phyloP scores from a whole-genome alignment of 768 basidiomycete genomes.

The Mycena rosella region DNA sequence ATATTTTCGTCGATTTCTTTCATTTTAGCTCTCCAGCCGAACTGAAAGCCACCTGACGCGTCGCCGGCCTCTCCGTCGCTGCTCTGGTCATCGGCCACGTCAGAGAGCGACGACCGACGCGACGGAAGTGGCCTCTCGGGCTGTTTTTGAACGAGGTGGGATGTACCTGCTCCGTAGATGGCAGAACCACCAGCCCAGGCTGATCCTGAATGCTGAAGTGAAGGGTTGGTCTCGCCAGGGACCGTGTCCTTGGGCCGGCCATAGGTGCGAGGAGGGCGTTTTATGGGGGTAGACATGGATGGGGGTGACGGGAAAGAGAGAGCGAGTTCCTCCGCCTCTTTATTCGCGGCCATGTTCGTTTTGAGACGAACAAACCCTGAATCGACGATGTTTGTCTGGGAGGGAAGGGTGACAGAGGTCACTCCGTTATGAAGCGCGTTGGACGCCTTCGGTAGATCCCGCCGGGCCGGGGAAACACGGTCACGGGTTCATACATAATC shows the following conservation, averaged over 20 bases:
- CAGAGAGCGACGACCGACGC: conserved; percentile 21
- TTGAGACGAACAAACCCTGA: too few species aligned
- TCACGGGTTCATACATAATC: too few species aligned
- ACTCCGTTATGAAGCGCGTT: background rate
- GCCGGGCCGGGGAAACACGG: too few species aligned
- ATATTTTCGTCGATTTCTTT: conserved; percentile 24
- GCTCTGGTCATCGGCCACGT: conserved; percentile 28
- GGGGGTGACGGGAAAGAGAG: background rate
- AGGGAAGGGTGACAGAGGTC: too few species aligned
- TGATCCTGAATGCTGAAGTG: conserved; percentile 10
- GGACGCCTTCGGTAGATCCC: background rate
- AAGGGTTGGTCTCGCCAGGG: conserved; percentile 4
- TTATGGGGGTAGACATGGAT: conserved; percentile 22
- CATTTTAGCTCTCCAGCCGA: conserved; percentile 22
- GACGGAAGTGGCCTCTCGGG: background rate
- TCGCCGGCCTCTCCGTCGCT: conserved; percentile 27
- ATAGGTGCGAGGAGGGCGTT: conserved; percentile 34
- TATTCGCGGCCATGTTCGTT: background rate
- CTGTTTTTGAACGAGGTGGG: background rate
- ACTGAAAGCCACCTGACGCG: conserved; percentile 29
- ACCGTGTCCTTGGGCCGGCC: conserved; percentile 25
- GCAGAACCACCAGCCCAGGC: background rate
- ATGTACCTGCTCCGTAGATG: background rate
- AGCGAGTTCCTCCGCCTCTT: background rate
- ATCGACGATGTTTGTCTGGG: conserved; percentile 8